Evolutionary conservation across 163 green algal species (phyloP), one percentile per base, ranked within the genome.

Genomic region (Smithsoniella earleae): DNA sequence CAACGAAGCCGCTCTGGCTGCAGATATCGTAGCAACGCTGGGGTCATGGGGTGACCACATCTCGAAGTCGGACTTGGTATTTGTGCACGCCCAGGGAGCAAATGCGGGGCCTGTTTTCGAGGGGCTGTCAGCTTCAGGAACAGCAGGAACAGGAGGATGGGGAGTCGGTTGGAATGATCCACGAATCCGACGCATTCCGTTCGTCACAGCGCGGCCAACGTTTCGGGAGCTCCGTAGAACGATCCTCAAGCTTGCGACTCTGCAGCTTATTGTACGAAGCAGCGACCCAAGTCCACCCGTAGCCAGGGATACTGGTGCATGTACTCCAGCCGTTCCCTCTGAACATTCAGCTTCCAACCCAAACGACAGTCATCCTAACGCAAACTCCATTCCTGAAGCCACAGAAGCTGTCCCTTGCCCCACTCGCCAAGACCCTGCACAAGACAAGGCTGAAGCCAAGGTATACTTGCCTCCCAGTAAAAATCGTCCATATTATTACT

Each of bases 181-280:
- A 1, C 82, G 89, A 2, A 34, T 96, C 66, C 76, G 87, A 8
- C 75, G 81, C 28, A 82, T 97, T 37, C 91, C 91, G 1, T 95
- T 97, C 82, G 78, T 82, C 30, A 95, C 89, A 6, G 83, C 89
- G 73, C 85, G 91, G 16, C 91, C 91, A 3, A 97, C 91, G 2
- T 89, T 95, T 44, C 86, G 82, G 2, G 91, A 96, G 79, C 81
- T 87, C 13, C 86, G 90, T 78, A 76, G 91, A 2, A 43, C 58
- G 25, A 85, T 95, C 55, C 55, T 88, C 44, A 58, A 77, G 2
- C 73, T 85, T 54, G 82, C 95, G 69, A 74, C 85, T 10, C 77
- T 81, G 0, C 78, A 95, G 38, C 87, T 87, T 73, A 13, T 49
- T 49, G n/a, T n/a, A n/a, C n/a, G n/a, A n/a, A n/a, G n/a, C n/a